Conservation (phyloP, 2,329 filamentous ascomycete genomes). For the Polytolypa hystricis region DNA sequence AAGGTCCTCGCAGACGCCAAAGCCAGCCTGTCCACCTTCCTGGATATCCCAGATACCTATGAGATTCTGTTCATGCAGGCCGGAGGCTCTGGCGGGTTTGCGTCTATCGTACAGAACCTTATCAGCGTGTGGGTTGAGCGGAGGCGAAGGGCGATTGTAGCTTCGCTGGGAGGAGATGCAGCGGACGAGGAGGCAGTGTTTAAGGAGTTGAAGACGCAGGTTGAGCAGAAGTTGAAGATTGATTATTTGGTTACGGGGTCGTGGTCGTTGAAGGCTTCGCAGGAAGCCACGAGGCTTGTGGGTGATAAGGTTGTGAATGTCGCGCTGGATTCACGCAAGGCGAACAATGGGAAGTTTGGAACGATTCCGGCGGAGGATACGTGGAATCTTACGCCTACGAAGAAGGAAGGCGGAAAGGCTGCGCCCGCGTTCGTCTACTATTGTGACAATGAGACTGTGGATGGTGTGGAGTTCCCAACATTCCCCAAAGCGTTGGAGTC, state of each 20-base stretch:
- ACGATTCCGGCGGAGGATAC: conserved; percentile 64
- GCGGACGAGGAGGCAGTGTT: conserved; percentile 46
- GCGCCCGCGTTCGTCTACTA: conserved; percentile 64
- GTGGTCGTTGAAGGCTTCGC: conserved; percentile 81
- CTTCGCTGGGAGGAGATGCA: conserved; percentile 42
- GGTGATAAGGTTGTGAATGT: conserved; percentile 69
- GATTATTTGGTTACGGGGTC: conserved; percentile 87
- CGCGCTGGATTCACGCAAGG: conserved; percentile 52
- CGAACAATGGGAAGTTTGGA: conserved; percentile 72
- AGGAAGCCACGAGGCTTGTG: conserved; percentile 68
- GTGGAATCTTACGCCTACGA: conserved; percentile 59
- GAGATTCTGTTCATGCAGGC: conserved; percentile 82
- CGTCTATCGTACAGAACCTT: conserved; percentile 72
- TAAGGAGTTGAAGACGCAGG: conserved; percentile 50
- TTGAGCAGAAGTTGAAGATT: conserved; percentile 61
- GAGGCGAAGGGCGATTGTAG: conserved; percentile 49
- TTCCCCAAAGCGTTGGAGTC: conserved; percentile 55
- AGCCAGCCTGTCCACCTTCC: conserved; percentile 57
- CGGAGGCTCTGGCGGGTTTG: conserved; percentile 78
- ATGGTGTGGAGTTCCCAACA: conserved; percentile 77
- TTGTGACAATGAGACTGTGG: conserved; percentile 82
- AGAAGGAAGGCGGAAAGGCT: conserved; percentile 41
- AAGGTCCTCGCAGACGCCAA: conserved; percentile 72
- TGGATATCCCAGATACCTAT: conserved; percentile 77
- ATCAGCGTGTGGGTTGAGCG: conserved; percentile 70